Base-by-base conservation (phyloP, 306 rosid genomes). In the Casuarina equisetifolia region DNA sequence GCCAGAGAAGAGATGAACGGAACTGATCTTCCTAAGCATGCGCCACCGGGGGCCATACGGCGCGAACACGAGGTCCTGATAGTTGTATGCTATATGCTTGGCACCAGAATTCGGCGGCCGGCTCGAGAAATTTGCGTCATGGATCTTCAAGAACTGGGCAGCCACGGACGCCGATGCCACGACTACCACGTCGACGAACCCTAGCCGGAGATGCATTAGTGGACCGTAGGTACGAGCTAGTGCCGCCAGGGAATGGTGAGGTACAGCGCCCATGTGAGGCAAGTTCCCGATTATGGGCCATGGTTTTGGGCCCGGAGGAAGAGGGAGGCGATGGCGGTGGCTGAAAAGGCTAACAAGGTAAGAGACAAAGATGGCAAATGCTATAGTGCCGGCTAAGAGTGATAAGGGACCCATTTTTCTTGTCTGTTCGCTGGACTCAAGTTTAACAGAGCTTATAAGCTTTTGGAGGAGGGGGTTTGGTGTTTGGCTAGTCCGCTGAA, bases 11-110 rank as follows among this genome's bases (percentile, higher is more conserved):
- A 94, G 83, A 39, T 94, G 98, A 63, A 94, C 86, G 4, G 94
- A 78, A 70, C 91, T 86, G 35, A 94, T 84, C 83, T 94, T 94
- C 70, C 97, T 83, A 42, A 90, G 86, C 84, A 89, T 61, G 4
- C 98, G 85, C 97, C 98, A 94, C 38, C 94, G 78, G 0, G 91
- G 85, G 0, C 98, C 95, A 74, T 94, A 94, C 1, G 98, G 97
- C 0, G 90, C 88, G 19, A 94, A 92, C 8, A 92, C 98, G 6
- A 94, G 79, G 70, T 94, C 97, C 45, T 92, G 92, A 74, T 90
- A 90, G 58, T 90, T 92, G 48, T 94, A 94, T 2, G 88, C 92
- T 2, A 90, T 73, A 73, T 89, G 58, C 80, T 89, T 92, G 5
- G 93, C 95, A 0, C 92, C 97, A 5, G 97, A 83, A 74, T 88